Evolutionary conservation across 1,284 basidiomycete genomes (phyloP).

Genomic region (Leccinum solheimii): DNA sequence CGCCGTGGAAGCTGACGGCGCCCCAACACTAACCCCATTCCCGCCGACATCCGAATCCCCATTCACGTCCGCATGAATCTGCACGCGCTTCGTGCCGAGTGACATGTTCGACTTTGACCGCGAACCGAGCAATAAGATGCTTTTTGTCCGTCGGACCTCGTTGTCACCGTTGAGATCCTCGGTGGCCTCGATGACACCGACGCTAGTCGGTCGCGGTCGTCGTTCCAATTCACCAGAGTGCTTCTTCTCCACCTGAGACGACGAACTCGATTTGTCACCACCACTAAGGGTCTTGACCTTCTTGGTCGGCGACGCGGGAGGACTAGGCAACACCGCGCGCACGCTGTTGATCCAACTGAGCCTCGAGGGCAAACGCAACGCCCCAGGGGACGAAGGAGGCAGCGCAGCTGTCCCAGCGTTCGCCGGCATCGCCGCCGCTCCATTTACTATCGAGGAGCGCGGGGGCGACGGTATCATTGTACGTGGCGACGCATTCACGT

Average conservation of each 20-base stretch:
- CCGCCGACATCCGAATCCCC: not conserved
- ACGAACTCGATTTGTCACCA: slow-evolving; percentile 3
- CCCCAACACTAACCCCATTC: not conserved
- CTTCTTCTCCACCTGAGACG: slow-evolving; percentile 15
- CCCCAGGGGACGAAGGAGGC: slow-evolving; percentile 32
- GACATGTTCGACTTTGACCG: slow-evolving; percentile 31
- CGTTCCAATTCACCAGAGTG: slow-evolving; percentile 18
- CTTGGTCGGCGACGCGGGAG: slow-evolving; percentile 29
- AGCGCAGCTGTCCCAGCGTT: slow-evolving; percentile 14
- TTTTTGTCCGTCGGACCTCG: slow-evolving; percentile 34
- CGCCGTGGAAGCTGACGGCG: not conserved
- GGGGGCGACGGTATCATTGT: slow-evolving; percentile 8
- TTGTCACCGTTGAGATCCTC: slow-evolving; percentile 11
- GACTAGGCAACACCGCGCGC: slow-evolving; percentile 33
- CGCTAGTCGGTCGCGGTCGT: slow-evolving; percentile 23
- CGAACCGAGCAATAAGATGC: slow-evolving; percentile 33
- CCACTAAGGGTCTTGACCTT: not conserved
- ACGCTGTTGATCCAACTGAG: slow-evolving; percentile 33
- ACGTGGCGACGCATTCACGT: slow-evolving; percentile 6
- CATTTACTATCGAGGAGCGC: slow-evolving; percentile 6
- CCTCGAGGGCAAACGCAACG: slow-evolving; percentile 33
- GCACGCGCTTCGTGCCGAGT: slow-evolving; percentile 32
- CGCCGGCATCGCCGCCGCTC: not conserved
- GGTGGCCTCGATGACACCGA: slow-evolving; percentile 34
- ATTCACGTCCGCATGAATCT: slow-evolving; percentile 29